phyloP scores from a whole-genome alignment of 495 filamentous ascomycete genomes.

The Rostrohypoxylon terebratum region DNA sequence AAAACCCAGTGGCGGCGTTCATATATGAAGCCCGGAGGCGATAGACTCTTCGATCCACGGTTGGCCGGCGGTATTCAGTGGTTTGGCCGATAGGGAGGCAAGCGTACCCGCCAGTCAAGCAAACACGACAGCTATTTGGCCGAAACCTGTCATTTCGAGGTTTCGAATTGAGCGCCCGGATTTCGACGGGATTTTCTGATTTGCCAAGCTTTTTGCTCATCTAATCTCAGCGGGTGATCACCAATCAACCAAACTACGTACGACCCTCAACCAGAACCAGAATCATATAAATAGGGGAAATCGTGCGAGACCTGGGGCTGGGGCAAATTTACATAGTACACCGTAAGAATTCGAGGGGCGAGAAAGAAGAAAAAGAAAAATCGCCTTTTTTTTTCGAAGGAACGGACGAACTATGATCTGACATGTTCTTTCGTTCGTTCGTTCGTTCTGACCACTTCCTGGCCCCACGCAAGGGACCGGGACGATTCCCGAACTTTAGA shows the following conservation, averaged over 20 bases:
- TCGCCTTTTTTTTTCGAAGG: slow-evolving; percentile 2
- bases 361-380: not conserved
- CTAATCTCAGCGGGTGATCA: slow-evolving; percentile 8
- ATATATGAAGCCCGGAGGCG: not conserved
- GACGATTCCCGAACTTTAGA: slow-evolving; percentile 33
- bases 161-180: slow-evolving; percentile 6
- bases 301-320: not conserved
- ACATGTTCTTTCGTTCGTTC: too few species aligned
- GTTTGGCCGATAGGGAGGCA: slow-evolving; percentile 6
- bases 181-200: not conserved
- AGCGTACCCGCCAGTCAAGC: slow-evolving; percentile 16
- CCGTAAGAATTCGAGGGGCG: not conserved
- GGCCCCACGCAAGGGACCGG: slow-evolving; percentile 11
- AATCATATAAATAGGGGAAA: slow-evolving; percentile 12
- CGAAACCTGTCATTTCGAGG: slow-evolving; percentile 9
- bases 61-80: slow-evolving; percentile 5
- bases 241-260: not conserved
- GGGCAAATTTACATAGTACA: slow-evolving; percentile 4
- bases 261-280: slow-evolving; percentile 4
- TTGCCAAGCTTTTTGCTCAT: slow-evolving; percentile 8
- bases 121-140: slow-evolving; percentile 26
- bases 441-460: slow-evolving; percentile 15
- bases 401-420: slow-evolving; percentile 29
- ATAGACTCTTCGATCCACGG: not conserved
- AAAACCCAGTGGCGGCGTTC: not conserved